Evolutionary conservation across 176 grass and related monocot genomes (phyloP).

Genomic region (Zea mays): DNA sequence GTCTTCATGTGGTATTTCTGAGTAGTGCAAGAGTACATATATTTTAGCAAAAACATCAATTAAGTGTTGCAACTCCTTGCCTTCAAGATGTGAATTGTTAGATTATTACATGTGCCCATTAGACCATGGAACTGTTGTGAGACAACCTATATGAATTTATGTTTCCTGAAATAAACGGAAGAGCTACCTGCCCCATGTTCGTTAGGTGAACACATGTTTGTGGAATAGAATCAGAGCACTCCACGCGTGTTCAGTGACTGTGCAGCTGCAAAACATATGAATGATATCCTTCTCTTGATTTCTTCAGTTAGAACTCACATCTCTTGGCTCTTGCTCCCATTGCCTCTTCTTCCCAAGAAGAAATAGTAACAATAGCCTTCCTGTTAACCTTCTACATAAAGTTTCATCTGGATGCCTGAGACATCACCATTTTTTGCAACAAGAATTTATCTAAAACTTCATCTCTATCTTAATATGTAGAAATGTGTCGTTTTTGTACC

Average conservation of each 20-base stretch:
- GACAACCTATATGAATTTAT: not conserved
- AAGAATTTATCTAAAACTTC: slow-evolving; percentile 16
- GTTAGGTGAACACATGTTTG: not conserved
- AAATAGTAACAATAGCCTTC: slow-evolving; percentile 7
- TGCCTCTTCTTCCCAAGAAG: not conserved
- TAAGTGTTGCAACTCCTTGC: not conserved
- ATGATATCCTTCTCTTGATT: not conserved
- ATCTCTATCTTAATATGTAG: slow-evolving; percentile 17
- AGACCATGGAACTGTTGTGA: not conserved
- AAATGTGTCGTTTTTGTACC: not conserved
- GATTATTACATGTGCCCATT: not conserved
- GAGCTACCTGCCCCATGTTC: not conserved
- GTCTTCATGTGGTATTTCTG: not conserved
- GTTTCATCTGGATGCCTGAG: not conserved
- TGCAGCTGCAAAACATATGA: not conserved
- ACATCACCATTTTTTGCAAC: not conserved
- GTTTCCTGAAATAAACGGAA: not conserved
- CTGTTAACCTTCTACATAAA: slow-evolving; percentile 2
- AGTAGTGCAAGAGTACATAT: not conserved
- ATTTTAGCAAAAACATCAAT: not conserved
- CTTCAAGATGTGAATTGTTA: not conserved
- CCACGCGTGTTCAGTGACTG: not conserved
- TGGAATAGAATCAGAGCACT: not conserved
- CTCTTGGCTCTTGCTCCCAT: not conserved
- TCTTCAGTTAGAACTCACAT: not conserved